phyloP scores from a whole-genome alignment of 2,329 filamentous ascomycete species.

The Dendryphion nanum region DNA sequence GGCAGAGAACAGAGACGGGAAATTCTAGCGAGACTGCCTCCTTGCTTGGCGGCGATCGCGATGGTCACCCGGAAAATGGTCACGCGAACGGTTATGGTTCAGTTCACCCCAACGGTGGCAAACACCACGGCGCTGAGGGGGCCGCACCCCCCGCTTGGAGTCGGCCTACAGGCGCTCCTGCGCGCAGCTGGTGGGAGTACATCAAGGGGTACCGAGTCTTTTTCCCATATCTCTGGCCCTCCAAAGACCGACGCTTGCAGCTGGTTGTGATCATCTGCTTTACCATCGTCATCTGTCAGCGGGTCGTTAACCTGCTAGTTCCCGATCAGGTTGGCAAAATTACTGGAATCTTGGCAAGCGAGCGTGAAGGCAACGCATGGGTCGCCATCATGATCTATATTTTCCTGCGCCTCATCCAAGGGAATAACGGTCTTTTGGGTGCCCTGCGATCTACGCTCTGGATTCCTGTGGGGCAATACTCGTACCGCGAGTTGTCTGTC shows the following conservation, averaged over 20 bases:
- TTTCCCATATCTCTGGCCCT: slow-evolving; percentile 96
- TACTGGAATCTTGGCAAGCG: slow-evolving; percentile 67
- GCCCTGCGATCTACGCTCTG: slow-evolving; percentile 80
- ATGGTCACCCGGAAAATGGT: slow-evolving; percentile 47
- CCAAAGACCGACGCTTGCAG: slow-evolving; percentile 73
- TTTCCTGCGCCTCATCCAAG: slow-evolving; percentile 77
- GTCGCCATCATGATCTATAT: slow-evolving; percentile 73
- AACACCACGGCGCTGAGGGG: slow-evolving; percentile 52
- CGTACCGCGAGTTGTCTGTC: slow-evolving; percentile 89
- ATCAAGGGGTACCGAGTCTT: slow-evolving; percentile 88
- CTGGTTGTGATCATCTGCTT: slow-evolving; percentile 81
- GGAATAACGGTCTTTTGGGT: slow-evolving; percentile 81
- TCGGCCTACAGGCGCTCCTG: slow-evolving; percentile 79
- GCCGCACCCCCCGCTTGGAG: slow-evolving; percentile 74
- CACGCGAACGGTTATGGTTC: slow-evolving; percentile 56
- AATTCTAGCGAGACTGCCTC: slow-evolving; percentile 60
- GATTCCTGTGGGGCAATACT: slow-evolving; percentile 97
- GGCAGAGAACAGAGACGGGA: slow-evolving; percentile 17
- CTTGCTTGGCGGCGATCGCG: slow-evolving; percentile 53
- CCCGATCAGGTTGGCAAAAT: slow-evolving; percentile 78
- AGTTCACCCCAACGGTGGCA: slow-evolving; percentile 41
- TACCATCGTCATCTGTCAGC: slow-evolving; percentile 73
- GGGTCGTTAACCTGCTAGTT: slow-evolving; percentile 81
- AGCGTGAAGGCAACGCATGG: slow-evolving; percentile 68
- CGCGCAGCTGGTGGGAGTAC: slow-evolving; percentile 95